phyloP scores from a whole-genome alignment of 805 yeast genomes.

The Saturnispora gosingensis region DNA sequence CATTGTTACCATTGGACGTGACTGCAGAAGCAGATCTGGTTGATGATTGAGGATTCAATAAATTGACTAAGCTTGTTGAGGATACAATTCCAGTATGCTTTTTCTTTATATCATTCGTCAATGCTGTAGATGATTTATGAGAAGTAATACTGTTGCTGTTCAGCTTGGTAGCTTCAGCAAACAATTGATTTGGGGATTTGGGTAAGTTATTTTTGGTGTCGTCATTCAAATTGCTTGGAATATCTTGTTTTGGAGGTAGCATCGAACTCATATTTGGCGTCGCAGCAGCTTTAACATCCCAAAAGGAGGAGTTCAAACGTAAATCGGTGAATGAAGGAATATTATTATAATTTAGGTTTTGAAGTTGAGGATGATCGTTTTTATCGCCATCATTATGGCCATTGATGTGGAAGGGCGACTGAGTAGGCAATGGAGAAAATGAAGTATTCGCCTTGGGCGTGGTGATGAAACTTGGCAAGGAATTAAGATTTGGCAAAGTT shows the following conservation, averaged over 20 bases:
- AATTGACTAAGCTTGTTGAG: conserved; percentile 5
- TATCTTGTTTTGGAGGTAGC: neutral
- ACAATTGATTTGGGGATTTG: neutral
- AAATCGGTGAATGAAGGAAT: conserved; percentile 13
- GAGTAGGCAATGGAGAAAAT: conserved; percentile 2
- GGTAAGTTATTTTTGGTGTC: neutral
- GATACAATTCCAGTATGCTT: neutral
- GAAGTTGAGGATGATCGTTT: neutral
- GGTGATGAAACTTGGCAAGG: conserved; percentile 1
- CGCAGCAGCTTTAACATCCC: conserved; percentile 3
- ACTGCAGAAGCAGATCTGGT: conserved; percentile 1
- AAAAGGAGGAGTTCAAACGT: conserved; percentile 7
- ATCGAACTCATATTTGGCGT: neutral
- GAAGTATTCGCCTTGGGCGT: conserved; percentile 5
- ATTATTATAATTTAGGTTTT: neutral
- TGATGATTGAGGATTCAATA: conserved; percentile 1
- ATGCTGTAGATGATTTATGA: neutral
- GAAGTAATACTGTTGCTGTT: neutral
- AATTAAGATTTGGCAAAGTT: conserved; percentile 1
- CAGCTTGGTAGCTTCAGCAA: neutral
- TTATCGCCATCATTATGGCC: neutral
- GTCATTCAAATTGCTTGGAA: neutral
- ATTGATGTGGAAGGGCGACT: neutral
- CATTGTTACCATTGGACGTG: neutral
- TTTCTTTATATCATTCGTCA: neutral